Conservation (phyloP, 768 basidiomycete genomes). For the Amanita polypyramis region DNA sequence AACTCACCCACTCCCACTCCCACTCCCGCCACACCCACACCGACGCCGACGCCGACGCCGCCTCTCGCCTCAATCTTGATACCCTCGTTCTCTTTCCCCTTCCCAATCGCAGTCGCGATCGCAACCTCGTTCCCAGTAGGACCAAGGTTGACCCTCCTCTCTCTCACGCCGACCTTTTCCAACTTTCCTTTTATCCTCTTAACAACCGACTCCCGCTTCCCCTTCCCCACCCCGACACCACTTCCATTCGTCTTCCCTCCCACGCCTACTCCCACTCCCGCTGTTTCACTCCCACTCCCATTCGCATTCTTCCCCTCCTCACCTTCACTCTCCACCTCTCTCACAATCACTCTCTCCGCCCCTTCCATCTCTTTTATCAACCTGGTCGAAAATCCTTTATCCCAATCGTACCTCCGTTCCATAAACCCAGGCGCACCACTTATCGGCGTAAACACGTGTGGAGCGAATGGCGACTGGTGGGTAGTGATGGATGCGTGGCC, state of each 20-base stretch:
- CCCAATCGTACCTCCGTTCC: conserved; percentile 57
- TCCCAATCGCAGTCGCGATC: neutral
- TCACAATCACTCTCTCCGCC: neutral
- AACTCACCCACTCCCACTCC: conserved; percentile 26
- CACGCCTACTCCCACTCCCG: neutral
- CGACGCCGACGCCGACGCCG: no score
- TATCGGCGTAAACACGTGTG: conserved; percentile 30
- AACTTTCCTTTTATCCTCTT: conserved; percentile 1
- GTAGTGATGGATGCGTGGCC: conserved; percentile 31
- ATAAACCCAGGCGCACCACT: conserved; percentile 71
- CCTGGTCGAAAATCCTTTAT: conserved; percentile 49
- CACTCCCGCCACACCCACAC: no score
- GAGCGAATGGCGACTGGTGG: conserved; percentile 29
- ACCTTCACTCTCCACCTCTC: neutral
- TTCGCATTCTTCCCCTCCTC: conserved; percentile 6
- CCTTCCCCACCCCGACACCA: neutral
- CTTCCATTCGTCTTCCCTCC: neutral
- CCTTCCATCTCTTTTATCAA: conserved; percentile 29
- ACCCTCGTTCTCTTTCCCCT: conserved; percentile 9
- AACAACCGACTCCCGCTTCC: conserved; percentile 1
- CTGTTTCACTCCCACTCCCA: neutral
- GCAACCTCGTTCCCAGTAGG: neutral
- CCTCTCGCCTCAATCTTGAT: no score
- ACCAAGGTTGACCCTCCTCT: no score
- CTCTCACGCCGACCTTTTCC: conserved; percentile 2